Base-by-base conservation (phyloP, 352 stramenopile genomes). In the Pythium utonaiense region DNA sequence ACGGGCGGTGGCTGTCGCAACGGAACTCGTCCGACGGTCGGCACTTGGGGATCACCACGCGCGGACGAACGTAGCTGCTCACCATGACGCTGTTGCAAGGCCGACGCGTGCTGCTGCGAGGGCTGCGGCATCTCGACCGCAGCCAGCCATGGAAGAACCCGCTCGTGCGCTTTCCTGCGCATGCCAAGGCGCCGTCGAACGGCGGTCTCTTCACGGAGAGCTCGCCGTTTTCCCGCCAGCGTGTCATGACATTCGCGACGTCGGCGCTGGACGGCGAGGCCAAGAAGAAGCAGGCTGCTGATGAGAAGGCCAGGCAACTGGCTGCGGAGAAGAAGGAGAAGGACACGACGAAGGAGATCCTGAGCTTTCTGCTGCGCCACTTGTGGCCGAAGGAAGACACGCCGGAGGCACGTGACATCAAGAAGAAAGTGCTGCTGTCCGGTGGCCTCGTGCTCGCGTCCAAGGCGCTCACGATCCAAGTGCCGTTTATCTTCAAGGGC, bases 401-500 rank as follows among this genome's bases (percentile, higher is more conserved):
- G 19, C 19, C 22, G 2, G 69, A 75, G 51, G 69, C 62, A 3
- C 40, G 54, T 8, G 62, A 71, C 9, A 70, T 84, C 61, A 87
- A 88, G 64, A 41, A 64, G 14, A 70, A 78, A 13, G 89, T 98
- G 7, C 33, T 92, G 19, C 28, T 73, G 27, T 89, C 78, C 6
- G 48, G 94, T 1, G 67, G 67, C 9, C 66, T 96, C 12, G 89
- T 98, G 71, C 59, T 97, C 0, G 70, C 61, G 17, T 89, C 81
- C 28, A 98, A 98, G 69, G 70, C 73, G 5, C 64, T 96, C 0
- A 97, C 77, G 12, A 95, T 98, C 53, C 73, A 89, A 38, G 91
- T 98, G 41, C 95, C 95, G 24, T 98, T 97, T 64, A 75, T 98
- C 21, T 98, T 98, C 76, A 98, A 98, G 67, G 67, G 83, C 25